These are phyloP conservation scores for Wickerhamiella bombiphila DNA, from an alignment of 805 yeast genomes.

Conservation along the genomic window DNA sequence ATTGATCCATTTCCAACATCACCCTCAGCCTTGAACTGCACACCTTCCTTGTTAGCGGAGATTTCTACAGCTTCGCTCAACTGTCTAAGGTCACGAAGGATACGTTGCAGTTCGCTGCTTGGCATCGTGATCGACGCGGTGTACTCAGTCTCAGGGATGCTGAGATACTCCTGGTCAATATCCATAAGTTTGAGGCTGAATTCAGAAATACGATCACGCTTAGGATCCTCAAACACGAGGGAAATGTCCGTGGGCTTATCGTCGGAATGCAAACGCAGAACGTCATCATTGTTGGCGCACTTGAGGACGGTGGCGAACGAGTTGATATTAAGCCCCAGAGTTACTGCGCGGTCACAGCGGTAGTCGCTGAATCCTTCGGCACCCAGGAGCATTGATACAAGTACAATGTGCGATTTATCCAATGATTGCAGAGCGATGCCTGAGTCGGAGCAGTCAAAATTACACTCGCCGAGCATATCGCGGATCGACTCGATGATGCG, in stretches of 20 bases:
- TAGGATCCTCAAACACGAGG: conserved; percentile 79
- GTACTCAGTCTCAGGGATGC: conserved; percentile 86
- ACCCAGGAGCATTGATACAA: conserved; percentile 78
- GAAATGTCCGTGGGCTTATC: conserved; percentile 68
- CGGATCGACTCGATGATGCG: conserved; percentile 87
- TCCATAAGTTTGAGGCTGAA: conserved; percentile 87
- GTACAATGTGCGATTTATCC: conserved; percentile 88
- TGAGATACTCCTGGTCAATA: conserved; percentile 85
- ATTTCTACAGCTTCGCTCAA: conserved; percentile 79
- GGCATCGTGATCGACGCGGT: conserved; percentile 82
- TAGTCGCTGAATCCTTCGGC: conserved; percentile 78
- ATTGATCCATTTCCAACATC: conserved; percentile 81
- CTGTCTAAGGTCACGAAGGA: conserved; percentile 74
- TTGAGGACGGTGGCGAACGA: conserved; percentile 78
- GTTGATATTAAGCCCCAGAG: conserved; percentile 80
- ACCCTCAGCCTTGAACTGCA: conserved; percentile 81
- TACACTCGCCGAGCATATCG: conserved; percentile 88
- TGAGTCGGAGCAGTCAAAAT: conserved; percentile 89
- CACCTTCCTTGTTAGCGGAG: conserved; percentile 79
- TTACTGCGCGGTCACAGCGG: conserved; percentile 88
- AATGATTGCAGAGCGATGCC: conserved; percentile 96
- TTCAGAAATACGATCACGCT: conserved; percentile 83
- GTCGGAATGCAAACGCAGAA: conserved; percentile 77
- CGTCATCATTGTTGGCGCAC: conserved; percentile 83
- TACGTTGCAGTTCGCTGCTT: conserved; percentile 72